Base-by-base conservation (phyloP, 306 rosid genomes). In the Cyclanthera cordifolia region DNA sequence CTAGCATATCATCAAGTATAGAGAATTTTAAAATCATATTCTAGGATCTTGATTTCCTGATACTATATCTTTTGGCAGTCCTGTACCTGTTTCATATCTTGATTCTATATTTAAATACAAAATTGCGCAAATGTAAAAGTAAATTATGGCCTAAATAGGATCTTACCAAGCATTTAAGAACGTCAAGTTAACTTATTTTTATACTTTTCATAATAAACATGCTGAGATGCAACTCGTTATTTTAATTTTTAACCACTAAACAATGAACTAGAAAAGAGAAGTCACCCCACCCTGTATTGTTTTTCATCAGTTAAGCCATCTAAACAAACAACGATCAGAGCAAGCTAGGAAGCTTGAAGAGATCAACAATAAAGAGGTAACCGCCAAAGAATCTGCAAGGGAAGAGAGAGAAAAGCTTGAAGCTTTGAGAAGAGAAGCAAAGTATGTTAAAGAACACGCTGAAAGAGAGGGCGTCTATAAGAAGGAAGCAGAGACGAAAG, bases 401-500 rank as follows among this genome's bases (percentile, higher is more conserved):
- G 71, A 75, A 74, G 90, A 82, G 83, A 86, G 67, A 63, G 86
- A 79, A 60, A 90, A 84, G 72, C 76, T 72, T 79, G 85, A 89
- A 71, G 81, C 89, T 70, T 85, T 86, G 10, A 70, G 73, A 76
- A 79, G 76, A 79, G 86, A 94, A 73, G 91, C 85, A 21, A 61
- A 20, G n/a, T 77, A 78, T 71, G 67, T 85, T 76, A 90, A 67
- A 82, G 90, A 82, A 59, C 59, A 78, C 53, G 87, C 85, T 8
- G 88, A 85, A 77, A 82, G 86, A 79, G 99, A 94, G 81, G 88
- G 85, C 16, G 46, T 78, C 0, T 84, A 83, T 47, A 86, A 83
- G 79, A 86, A 73, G 69, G 97, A 85, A 16, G 90, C 90, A 3
- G 97, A 90, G 80, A 53, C 61, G 60, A 82, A 83, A 76, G 95